Evolutionary conservation across 257 asterid genomes (phyloP).

Genomic region (Nicotiana tomentosiformis): DNA sequence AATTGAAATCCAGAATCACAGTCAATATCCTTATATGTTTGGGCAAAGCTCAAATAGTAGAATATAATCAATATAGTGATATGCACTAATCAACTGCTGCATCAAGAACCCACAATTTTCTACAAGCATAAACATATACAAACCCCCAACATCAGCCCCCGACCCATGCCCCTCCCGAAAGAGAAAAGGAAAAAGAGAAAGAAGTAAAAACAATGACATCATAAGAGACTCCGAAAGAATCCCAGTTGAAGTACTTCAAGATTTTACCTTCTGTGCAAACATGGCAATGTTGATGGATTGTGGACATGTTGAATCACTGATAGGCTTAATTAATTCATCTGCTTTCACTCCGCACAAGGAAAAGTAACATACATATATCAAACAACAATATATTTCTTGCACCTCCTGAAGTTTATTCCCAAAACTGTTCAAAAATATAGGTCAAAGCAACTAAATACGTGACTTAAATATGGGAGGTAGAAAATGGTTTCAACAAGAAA

Average conservation of each 20-base stretch:
- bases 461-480: neutral
- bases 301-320: slow-evolving; percentile 48
- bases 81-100: neutral
- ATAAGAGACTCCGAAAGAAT: slow-evolving; percentile 7
- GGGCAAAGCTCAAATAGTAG: neutral
- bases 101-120: neutral
- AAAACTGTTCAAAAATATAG: neutral
- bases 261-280: slow-evolving; percentile 69
- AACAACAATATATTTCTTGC: neutral
- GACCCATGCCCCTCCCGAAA: neutral
- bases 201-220: slow-evolving; percentile 5
- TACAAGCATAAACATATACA: neutral
- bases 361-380: slow-evolving; percentile 9
- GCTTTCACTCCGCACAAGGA: slow-evolving; percentile 47
- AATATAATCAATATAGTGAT: neutral
- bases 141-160: neutral
- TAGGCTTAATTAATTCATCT: slow-evolving; percentile 37
- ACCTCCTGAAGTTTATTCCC: neutral
- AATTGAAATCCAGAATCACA: slow-evolving; percentile 9
- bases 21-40: slow-evolving; percentile 13
- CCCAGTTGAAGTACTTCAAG: slow-evolving; percentile 2
- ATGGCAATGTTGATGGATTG: slow-evolving; percentile 53
- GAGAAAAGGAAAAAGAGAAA: neutral
- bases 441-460: neutral
- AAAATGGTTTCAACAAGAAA: neutral